Evolutionary conservation across 805 yeast species (phyloP).

Genomic region (Saccharomycopsis selenospora): DNA sequence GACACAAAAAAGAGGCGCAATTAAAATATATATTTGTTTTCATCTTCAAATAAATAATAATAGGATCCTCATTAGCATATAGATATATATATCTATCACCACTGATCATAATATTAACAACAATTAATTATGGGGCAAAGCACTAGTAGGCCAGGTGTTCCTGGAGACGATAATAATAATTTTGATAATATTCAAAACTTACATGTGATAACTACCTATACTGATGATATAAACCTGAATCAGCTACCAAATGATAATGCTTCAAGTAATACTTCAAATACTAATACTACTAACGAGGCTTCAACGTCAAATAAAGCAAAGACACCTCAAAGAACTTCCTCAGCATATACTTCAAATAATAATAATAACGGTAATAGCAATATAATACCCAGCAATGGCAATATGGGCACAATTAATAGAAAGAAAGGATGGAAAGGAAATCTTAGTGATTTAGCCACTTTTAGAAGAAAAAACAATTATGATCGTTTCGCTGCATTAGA

Average conservation of each 20-base stretch:
- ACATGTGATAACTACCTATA: slow-evolving; percentile 6
- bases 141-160: slow-evolving; percentile 5
- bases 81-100: too few relatives aligned
- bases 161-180: not conserved
- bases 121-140: slow-evolving; percentile 8
- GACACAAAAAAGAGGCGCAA: too few relatives aligned
- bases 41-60: too few relatives aligned
- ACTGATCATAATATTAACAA: too few relatives aligned
- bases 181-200: slow-evolving; percentile 1
- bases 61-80: too few relatives aligned
- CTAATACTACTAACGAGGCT: not conserved
- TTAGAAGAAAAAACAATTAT: slow-evolving; percentile 1
- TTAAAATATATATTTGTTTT: too few relatives aligned
- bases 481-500: slow-evolving; percentile 1
- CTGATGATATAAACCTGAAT: not conserved
- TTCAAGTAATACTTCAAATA: not conserved
- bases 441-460: slow-evolving; percentile 8
- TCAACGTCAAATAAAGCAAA: not conserved
- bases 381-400: not conserved
- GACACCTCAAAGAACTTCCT: not conserved
- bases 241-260: not conserved
- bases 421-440: slow-evolving; percentile 7
- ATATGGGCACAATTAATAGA: not conserved
- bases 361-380: not conserved
- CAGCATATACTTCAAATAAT: not conserved